Percentiles rank a stretch among this genome's conserved stretches.
Evolutionary conservation across 179 eudicot species (phyloP).

Genomic region (Silene noctiflora): DNA sequence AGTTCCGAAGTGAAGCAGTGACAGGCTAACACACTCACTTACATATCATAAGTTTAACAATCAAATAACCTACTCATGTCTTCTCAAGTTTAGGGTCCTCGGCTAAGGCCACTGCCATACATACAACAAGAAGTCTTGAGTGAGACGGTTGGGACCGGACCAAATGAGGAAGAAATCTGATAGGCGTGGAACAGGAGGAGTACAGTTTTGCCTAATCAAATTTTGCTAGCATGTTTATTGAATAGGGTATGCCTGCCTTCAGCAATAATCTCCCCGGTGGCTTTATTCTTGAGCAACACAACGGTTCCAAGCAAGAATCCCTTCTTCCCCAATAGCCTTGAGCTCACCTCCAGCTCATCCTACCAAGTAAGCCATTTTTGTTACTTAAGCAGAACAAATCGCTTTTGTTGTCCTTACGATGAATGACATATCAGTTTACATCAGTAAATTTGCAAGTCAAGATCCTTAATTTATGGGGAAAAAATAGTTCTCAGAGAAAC

Average conservation of each 20-base stretch:
- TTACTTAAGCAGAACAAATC: not conserved
- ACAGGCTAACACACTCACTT: too few species aligned
- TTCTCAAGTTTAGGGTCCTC: too few species aligned
- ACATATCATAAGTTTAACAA: too few species aligned
- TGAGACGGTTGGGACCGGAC: not conserved
- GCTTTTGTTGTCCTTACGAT: not conserved
- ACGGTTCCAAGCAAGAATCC: conserved; percentile 30
- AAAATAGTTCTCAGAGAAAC: not conserved
- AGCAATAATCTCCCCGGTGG: conserved; percentile 35
- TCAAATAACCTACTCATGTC: too few species aligned
- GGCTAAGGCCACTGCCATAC: not conserved
- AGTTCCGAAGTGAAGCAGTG: too few species aligned
- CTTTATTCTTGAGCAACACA: conserved; percentile 35
- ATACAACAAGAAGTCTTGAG: not conserved
- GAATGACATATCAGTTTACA: too few species aligned
- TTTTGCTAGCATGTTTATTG: conserved; percentile 33
- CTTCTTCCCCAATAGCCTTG: conserved; percentile 31
- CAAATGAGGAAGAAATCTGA: not conserved
- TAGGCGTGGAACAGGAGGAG: not conserved
- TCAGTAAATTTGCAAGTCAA: not conserved
- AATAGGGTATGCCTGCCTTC: conserved; percentile 41
- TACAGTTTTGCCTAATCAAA: conserved; percentile 18
- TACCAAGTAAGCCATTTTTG: conserved; percentile 7
- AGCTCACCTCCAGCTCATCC: conserved; percentile 43
- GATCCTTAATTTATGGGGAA: not conserved